These are phyloP conservation scores for Rauvolfia tetraphylla DNA, from an alignment of 257 asterid genomes.

Conservation along the genomic window DNA sequence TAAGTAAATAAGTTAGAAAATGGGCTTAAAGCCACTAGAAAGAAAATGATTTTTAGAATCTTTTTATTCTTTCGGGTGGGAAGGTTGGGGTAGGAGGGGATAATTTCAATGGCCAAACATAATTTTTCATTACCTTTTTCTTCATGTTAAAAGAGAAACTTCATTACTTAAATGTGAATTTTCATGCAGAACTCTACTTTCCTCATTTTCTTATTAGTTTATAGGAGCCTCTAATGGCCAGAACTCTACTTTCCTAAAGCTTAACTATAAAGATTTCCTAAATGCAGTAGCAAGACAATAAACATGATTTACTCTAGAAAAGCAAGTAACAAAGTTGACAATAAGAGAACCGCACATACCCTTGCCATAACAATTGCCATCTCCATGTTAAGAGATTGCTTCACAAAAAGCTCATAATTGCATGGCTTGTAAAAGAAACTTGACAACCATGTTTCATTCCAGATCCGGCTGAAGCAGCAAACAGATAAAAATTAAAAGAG, in stretches of 20 bases:
- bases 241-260: neutral
- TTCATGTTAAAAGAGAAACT: neutral
- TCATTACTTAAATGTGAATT: neutral
- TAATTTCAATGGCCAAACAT: neutral
- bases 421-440: constrained; percentile 97
- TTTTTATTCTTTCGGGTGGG: neutral
- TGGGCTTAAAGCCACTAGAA: neutral
- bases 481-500: constrained; percentile 21
- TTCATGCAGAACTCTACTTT: neutral
- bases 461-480: constrained; percentile 71
- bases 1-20: neutral
- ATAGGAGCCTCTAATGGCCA: neutral
- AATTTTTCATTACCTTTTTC: neutral
- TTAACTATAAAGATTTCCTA: neutral
- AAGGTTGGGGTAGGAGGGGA: too few species aligned
- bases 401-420: constrained; percentile 95
- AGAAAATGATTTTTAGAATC: too few species aligned
- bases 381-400: constrained; percentile 96
- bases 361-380: constrained; percentile 95
- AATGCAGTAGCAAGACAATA: neutral
- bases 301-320: neutral
- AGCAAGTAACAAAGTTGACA: neutral
- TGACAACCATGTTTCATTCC: constrained; percentile 96
- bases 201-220: neutral
- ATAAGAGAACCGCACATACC: constrained; percentile 41